phyloP scores from a whole-genome alignment of 1,139 yeast genomes.

The Zygotorulaspora mrakii region DNA sequence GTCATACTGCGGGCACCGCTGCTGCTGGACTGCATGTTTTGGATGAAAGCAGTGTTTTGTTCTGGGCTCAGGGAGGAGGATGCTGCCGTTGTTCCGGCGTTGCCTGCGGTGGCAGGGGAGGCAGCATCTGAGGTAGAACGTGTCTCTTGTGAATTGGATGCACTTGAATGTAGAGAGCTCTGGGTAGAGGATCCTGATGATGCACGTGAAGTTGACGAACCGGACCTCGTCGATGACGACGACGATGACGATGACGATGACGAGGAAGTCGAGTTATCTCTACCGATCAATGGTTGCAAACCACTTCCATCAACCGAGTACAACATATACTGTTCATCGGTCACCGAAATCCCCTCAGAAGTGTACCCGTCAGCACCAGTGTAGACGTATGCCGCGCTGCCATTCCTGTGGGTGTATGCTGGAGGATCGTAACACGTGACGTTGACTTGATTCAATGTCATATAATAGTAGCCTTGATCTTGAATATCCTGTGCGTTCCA shows the following conservation, averaged over 20 bases:
- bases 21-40: conserved; percentile 18
- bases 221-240: conserved; percentile 16
- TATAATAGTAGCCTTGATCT: conserved; percentile 74
- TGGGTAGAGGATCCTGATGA: not conserved
- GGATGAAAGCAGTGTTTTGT: conserved; percentile 20
- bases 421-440: conserved; percentile 74
- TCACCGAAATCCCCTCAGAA: conserved; percentile 49
- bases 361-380: conserved; percentile 46
- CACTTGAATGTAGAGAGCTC: no score
- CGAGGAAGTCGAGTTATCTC: conserved; percentile 18
- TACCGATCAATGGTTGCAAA: conserved; percentile 47
- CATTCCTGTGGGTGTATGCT: conserved; percentile 42
- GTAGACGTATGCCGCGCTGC: conserved; percentile 57
- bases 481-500: conserved; percentile 76
- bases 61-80: conserved; percentile 13
- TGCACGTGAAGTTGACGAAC: conserved; percentile 19
- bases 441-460: conserved; percentile 55
- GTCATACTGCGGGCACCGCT: conserved; percentile 4
- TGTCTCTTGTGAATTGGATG: no score
- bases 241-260: no score
- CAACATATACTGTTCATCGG: conserved; percentile 57
- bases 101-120: no score
- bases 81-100: no score
- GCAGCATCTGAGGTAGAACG: no score
- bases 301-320: conserved; percentile 64